These are phyloP conservation scores for Oenanthe sinensis DNA, from an alignment of 129 eudicot genomes.

Conservation along the genomic window DNA sequence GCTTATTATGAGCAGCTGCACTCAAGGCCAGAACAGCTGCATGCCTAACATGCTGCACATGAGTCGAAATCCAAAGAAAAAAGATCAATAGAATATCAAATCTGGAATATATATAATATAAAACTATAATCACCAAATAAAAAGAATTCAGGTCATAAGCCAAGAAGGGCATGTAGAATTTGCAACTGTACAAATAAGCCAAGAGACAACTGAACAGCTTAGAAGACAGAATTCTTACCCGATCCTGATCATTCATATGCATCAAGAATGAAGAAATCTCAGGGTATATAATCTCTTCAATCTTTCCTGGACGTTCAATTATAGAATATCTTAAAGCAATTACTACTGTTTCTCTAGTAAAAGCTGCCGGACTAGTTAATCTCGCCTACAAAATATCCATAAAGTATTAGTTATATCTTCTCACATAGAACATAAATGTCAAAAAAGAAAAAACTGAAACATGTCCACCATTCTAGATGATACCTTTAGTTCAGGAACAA, in stretches of 20 bases:
- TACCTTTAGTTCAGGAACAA: slow-evolving; percentile 94
- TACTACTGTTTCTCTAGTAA: slow-evolving; percentile 84
- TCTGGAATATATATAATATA: neutral
- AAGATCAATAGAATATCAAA: neutral
- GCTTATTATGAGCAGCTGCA: slow-evolving; percentile 90
- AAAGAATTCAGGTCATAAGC: neutral
- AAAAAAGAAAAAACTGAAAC: slow-evolving; percentile 7
- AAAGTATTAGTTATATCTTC: neutral
- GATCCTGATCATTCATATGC: slow-evolving; percentile 87
- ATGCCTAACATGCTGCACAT: slow-evolving; percentile 95
- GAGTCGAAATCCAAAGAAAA: neutral
- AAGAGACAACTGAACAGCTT: neutral
- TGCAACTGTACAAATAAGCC: neutral
- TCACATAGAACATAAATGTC: neutral
- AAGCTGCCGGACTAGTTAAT: slow-evolving; percentile 67
- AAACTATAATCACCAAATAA: neutral
- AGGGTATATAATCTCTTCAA: slow-evolving; percentile 73
- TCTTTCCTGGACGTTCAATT: slow-evolving; percentile 86
- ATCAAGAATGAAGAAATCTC: slow-evolving; percentile 89
- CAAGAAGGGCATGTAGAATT: neutral
- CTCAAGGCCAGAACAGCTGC: slow-evolving; percentile 95
- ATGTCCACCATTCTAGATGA: slow-evolving; percentile 4
- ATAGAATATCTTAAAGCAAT: slow-evolving; percentile 86
- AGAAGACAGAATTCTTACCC: slow-evolving; percentile 32
- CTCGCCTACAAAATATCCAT: slow-evolving; percentile 50